Percentiles rank a stretch among this genome's conserved stretches.
phyloP scores from a whole-genome alignment of 371 early-diverging fungal genomes.

The Mortierella sp. region DNA sequence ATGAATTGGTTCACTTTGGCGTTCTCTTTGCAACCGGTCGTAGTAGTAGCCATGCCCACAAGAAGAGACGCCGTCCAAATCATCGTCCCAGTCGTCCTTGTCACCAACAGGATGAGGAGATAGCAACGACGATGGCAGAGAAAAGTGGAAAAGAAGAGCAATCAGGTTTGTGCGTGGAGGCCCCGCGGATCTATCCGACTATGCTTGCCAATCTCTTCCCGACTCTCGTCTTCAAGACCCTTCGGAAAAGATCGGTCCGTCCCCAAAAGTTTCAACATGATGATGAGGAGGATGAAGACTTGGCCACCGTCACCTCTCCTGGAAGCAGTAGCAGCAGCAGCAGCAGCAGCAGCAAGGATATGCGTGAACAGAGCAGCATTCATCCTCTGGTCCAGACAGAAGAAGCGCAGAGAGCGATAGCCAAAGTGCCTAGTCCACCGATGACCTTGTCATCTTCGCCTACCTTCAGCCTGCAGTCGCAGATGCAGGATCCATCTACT shows the following conservation, averaged over 20 bases:
- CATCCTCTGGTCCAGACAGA: no score
- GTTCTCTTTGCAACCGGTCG: conserved; percentile 32
- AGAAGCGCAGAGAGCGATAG: no score
- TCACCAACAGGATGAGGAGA: neutral
- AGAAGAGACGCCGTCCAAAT: neutral
- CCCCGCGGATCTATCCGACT: conserved; percentile 23
- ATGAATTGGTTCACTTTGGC: conserved; percentile 43
- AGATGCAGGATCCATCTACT: no score
- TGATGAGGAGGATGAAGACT: conserved; percentile 8
- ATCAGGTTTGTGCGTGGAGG: neutral
- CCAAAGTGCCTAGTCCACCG: no score
- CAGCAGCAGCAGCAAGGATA: neutral
- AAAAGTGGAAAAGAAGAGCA: neutral
- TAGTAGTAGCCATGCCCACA: neutral
- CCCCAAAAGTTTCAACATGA: conserved; percentile 42
- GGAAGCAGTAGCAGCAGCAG: neutral
- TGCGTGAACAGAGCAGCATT: no score
- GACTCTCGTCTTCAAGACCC: conserved; percentile 33
- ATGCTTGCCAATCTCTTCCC: conserved; percentile 42
- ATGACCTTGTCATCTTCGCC: no score
- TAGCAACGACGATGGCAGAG: neutral
- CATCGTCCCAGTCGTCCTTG: conserved; percentile 4
- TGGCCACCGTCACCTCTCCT: conserved; percentile 10
- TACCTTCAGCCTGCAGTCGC: no score
- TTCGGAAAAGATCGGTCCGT: conserved; percentile 31